Evolutionary conservation across 2,329 filamentous ascomycete genomes (phyloP), one percentile per base, ranked within the genome.

Genomic region (Claviceps digitariae): DNA sequence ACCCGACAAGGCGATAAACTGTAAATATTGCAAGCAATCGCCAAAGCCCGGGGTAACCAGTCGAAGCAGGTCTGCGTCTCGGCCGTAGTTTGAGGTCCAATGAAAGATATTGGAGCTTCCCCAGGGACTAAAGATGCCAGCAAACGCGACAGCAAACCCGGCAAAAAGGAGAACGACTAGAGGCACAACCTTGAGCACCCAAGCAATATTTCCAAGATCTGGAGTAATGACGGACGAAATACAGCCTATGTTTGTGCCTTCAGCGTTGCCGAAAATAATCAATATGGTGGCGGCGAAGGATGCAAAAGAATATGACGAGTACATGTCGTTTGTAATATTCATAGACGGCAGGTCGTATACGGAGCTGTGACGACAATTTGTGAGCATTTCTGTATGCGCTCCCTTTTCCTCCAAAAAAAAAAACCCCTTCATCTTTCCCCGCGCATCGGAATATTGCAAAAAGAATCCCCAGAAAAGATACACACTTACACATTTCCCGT

Each of bases 31-130:
- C 53, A 98, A 75, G 63, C 93, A 98, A 65, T 98, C 93, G 7
- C 89, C 90, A 65, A 98, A 97, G 1, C 93, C 93, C 5, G 93
- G 93, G 0, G 93, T 98, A 36, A 98, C 89, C 48, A 98, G 75
- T 53, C 93, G 83, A 52, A 98, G 75, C 59, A 96, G 74, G 69
- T 98, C 93, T 56, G 88, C 87, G 61, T 98, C 93, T 60, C 91
- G 83, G 38, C 93, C 93, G 66, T 95, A 97, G 66, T 98, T 98
- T 64, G 89, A 94, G n/a, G 89, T 90, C 90, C 91, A 98, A 59
- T 87, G 84, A 66, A 97, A 97, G 21, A 91, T 77, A 65, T 98
- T 87, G 8, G 82, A 82, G 1, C 89, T 87, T 21, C 93, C 93
- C 91, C 93, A 98, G 0, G 93, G 93, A 63, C 90, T 96, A 65